These are phyloP conservation scores for Alternaria sp. DNA, from an alignment of 2,329 filamentous ascomycete genomes.

Conservation along the genomic window DNA sequence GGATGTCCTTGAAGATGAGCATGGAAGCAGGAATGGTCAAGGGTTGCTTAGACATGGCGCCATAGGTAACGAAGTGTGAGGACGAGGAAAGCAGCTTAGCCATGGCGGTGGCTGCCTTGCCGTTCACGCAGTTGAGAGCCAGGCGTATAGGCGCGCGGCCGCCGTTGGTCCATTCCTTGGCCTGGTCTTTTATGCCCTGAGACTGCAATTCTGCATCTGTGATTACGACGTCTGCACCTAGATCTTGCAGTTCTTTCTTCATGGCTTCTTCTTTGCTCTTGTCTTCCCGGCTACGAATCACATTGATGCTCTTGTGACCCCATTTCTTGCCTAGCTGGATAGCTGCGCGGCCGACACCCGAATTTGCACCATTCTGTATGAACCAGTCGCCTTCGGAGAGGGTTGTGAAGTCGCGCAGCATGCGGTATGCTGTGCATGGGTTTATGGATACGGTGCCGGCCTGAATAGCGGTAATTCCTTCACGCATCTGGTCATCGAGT, in stretches of 20 bases:
- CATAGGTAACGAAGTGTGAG: constrained; percentile 88
- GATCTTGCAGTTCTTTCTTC: constrained; percentile 65
- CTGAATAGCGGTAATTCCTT: constrained; percentile 76
- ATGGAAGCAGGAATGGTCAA: constrained; percentile 81
- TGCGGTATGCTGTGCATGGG: constrained; percentile 91
- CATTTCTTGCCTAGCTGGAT: constrained; percentile 87
- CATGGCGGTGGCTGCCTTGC: constrained; percentile 80
- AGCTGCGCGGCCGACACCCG: constrained; percentile 86
- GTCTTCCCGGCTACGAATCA: constrained; percentile 78
- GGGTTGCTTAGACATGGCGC: constrained; percentile 91
- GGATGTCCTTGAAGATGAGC: constrained; percentile 91
- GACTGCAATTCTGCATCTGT: constrained; percentile 68
- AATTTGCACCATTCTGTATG: constrained; percentile 96
- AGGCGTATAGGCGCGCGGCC: constrained; percentile 77
- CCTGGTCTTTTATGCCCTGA: constrained; percentile 68
- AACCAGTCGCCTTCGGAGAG: constrained; percentile 86
- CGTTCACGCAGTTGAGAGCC: constrained; percentile 92
- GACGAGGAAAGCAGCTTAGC: constrained; percentile 73
- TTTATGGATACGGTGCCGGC: constrained; percentile 91
- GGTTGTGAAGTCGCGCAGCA: constrained; percentile 81
- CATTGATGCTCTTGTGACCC: constrained; percentile 90
- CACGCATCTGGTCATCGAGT: constrained; percentile 73
- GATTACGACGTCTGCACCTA: constrained; percentile 71
- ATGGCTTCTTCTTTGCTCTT: constrained; percentile 74
- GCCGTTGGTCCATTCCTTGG: constrained; percentile 72